Percentiles rank a stretch among this genome's conserved stretches.
These are phyloP conservation scores for Aureobasidium namibiae DNA, from an alignment of 2,329 filamentous ascomycete genomes.

Conservation along the genomic window DNA sequence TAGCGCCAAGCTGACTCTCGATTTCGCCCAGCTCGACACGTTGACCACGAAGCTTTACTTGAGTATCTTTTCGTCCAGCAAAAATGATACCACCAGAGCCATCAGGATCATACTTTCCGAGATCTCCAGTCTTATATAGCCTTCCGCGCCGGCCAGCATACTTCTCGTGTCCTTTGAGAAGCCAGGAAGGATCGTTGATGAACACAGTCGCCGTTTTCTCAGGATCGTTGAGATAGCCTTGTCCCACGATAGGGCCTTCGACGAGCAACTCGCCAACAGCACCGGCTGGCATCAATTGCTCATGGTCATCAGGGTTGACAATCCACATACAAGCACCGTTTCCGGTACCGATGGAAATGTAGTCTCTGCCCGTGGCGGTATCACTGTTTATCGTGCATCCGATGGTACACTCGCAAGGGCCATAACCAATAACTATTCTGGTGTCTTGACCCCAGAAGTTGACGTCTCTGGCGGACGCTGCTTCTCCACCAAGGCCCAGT, in stretches of 20 bases:
- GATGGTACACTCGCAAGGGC: slow-evolving; percentile 33
- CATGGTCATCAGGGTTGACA: slow-evolving; percentile 22
- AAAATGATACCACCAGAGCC: slow-evolving; percentile 46
- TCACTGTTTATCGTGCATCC: slow-evolving; percentile 16
- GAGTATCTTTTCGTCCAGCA: slow-evolving; percentile 57
- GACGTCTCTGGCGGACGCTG: slow-evolving; percentile 29
- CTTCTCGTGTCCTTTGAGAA: slow-evolving; percentile 10
- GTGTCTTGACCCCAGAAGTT: slow-evolving; percentile 30
- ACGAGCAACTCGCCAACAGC: slow-evolving; percentile 40
- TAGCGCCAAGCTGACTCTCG: slow-evolving; percentile 30
- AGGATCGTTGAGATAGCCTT: slow-evolving; percentile 33
- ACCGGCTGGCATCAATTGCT: slow-evolving; percentile 32
- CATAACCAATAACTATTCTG: slow-evolving; percentile 36
- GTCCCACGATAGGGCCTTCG: slow-evolving; percentile 38
- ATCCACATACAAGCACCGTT: slow-evolving; percentile 23
- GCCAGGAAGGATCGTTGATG: slow-evolving; percentile 23
- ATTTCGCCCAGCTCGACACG: slow-evolving; percentile 53
- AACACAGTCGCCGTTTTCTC: slow-evolving; percentile 26
- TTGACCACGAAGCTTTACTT: slow-evolving; percentile 60
- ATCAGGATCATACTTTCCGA: slow-evolving; percentile 47
- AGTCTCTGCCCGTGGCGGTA: slow-evolving; percentile 10
- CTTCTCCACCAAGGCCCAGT: slow-evolving; percentile 38
- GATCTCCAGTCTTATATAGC: slow-evolving; percentile 54
- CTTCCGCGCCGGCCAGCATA: slow-evolving; percentile 33
- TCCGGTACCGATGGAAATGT: slow-evolving; percentile 17